Evolutionary conservation across 2,329 filamentous ascomycete species (phyloP).

Genomic region (Nothophoma quercina): DNA sequence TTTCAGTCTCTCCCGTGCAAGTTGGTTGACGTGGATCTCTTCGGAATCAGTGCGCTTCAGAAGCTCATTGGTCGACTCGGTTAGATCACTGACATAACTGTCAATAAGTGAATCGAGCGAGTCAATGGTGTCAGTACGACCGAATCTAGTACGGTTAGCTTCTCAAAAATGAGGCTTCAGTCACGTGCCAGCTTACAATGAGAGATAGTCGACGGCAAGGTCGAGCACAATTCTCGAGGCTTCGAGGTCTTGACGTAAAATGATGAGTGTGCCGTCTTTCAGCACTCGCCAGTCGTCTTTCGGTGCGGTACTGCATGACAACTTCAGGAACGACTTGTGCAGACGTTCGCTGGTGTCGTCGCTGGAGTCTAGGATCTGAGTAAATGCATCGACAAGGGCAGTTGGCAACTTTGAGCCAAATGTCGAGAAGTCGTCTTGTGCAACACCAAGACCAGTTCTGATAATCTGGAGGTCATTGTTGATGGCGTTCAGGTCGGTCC

Average conservation of each 20-base stretch:
- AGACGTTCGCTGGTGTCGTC: slow-evolving; percentile 35
- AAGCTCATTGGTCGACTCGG: slow-evolving; percentile 30
- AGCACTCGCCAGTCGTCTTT: slow-evolving; percentile 33
- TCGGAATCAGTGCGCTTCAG: slow-evolving; percentile 36
- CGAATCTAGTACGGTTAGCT: slow-evolving; percentile 23
- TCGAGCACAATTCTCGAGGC: slow-evolving; percentile 38
- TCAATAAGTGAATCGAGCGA: slow-evolving; percentile 30
- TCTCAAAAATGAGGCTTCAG: neutral
- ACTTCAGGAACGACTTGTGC: slow-evolving; percentile 40
- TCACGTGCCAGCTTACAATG: slow-evolving; percentile 30
- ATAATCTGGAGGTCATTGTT: slow-evolving; percentile 43
- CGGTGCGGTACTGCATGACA: slow-evolving; percentile 33
- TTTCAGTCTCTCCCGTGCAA: slow-evolving; percentile 33
- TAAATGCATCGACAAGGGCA: slow-evolving; percentile 34
- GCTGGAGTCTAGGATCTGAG: slow-evolving; percentile 42
- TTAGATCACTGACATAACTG: slow-evolving; percentile 24
- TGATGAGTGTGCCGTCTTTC: slow-evolving; percentile 25
- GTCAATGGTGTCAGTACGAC: slow-evolving; percentile 30
- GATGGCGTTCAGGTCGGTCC: slow-evolving; percentile 44
- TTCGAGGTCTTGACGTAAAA: slow-evolving; percentile 36
- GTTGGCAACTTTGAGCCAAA: slow-evolving; percentile 27
- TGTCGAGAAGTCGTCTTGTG: slow-evolving; percentile 42
- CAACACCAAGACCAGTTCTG: slow-evolving; percentile 41
- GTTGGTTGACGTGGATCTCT: slow-evolving; percentile 35
- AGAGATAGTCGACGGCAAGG: slow-evolving; percentile 39